Evolutionary conservation across 768 basidiomycete species (phyloP).

Genomic region (Agrocybe praecox): DNA sequence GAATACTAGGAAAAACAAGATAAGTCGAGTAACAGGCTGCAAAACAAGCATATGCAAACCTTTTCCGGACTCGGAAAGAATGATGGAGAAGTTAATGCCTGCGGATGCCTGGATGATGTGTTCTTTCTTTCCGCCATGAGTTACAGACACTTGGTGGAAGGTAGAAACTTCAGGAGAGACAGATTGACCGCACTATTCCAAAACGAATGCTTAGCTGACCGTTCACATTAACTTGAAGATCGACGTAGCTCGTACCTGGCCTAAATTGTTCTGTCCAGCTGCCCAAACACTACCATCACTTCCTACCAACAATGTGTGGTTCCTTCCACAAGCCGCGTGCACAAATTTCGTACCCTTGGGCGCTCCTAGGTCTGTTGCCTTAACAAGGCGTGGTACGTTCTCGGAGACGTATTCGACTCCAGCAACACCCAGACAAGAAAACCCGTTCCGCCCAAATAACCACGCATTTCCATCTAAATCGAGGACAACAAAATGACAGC

Average conservation of each 20-base stretch:
- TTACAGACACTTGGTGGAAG: constrained; percentile 66
- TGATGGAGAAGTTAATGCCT: constrained; percentile 82
- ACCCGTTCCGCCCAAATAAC: constrained; percentile 87
- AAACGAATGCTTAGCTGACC: constrained; percentile 1
- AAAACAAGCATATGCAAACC: constrained; percentile 39
- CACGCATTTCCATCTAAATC: constrained; percentile 82
- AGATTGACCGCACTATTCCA: constrained; percentile 68
- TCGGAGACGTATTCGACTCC: constrained; percentile 68
- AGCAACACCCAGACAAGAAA: constrained; percentile 63
- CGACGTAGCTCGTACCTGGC: constrained; percentile 59
- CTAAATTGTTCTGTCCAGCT: constrained; percentile 77
- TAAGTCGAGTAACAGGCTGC: background rate
- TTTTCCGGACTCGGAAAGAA: constrained; percentile 83
- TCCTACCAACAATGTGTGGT: constrained; percentile 82
- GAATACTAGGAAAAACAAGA: constrained; percentile 57
- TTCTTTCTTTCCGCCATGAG: constrained; percentile 61
- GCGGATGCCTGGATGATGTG: constrained; percentile 74
- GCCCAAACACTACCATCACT: constrained; percentile 85
- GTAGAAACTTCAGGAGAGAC: constrained; percentile 62
- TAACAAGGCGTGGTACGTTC: constrained; percentile 67
- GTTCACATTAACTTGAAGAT: background rate
- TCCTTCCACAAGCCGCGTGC: constrained; percentile 80
- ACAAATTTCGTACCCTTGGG: constrained; percentile 63
- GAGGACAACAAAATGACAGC: constrained; percentile 76
- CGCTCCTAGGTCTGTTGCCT: constrained; percentile 64